These are phyloP conservation scores for Solioccasus polychromus DNA, from an alignment of 768 basidiomycete genomes.

Conservation along the genomic window DNA sequence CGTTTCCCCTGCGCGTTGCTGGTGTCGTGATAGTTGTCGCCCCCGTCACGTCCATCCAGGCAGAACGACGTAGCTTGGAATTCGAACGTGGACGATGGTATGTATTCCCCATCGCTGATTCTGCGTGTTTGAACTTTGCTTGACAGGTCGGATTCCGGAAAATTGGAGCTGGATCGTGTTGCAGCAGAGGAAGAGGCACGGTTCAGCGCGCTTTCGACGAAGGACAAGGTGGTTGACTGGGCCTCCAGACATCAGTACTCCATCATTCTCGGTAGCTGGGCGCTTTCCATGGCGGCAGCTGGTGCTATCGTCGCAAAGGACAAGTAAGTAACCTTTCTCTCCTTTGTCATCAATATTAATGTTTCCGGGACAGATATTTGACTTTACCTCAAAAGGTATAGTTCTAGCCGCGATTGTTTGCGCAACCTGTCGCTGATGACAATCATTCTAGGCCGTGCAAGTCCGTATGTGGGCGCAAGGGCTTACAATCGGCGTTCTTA, in stretches of 20 bases:
- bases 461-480: constrained; percentile 91
- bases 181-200: constrained; percentile 30
- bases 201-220: constrained; percentile 49
- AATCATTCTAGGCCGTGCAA: constrained; percentile 64
- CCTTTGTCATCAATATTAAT: background rate
- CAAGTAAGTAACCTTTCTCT: constrained; percentile 38
- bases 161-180: constrained; percentile 52
- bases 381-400: constrained; percentile 30
- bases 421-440: background rate
- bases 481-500: constrained; percentile 69
- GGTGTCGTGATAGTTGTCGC: constrained; percentile 66
- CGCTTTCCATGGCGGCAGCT: constrained; percentile 58
- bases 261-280: constrained; percentile 76
- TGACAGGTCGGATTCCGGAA: constrained; percentile 40
- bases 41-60: constrained; percentile 68
- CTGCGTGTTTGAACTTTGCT: background rate
- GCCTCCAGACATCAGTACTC: constrained; percentile 65
- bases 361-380: constrained; percentile 15
- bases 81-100: constrained; percentile 66
- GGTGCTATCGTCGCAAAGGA: constrained; percentile 67
- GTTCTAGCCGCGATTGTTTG: too few species aligned
- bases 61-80: constrained; percentile 63
- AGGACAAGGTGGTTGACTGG: constrained; percentile 61
- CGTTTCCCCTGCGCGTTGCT: constrained; percentile 65
- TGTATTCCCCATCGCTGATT: constrained; percentile 13